Evolutionary conservation across 495 filamentous ascomycete species (phyloP).

Genomic region (Daldinia grandis): DNA sequence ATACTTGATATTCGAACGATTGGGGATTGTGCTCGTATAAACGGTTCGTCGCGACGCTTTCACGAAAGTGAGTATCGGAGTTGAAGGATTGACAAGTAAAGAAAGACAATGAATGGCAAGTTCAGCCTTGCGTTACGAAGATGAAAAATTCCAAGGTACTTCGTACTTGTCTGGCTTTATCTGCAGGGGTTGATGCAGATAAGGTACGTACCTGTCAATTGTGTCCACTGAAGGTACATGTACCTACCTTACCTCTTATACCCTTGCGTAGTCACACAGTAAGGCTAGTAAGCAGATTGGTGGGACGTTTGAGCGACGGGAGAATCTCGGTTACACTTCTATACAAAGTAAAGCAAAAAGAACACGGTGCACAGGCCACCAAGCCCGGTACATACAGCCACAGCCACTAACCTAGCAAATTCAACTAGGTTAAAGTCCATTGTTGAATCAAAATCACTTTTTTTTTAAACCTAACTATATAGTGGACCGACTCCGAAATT

Average conservation of each 20-base stretch:
- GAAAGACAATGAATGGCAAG: constrained; percentile 26
- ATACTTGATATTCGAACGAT: constrained; percentile 1
- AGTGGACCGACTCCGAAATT: constrained; percentile 31
- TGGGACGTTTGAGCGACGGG: constrained; percentile 4
- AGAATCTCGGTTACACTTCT: constrained; percentile 21
- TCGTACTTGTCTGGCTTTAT: constrained; percentile 21
- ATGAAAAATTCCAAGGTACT: constrained; percentile 43
- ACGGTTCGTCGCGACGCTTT: constrained; percentile 9
- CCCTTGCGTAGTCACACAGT: neutral
- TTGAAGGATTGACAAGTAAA: constrained; percentile 29
- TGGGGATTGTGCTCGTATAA: neutral
- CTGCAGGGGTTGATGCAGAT: constrained; percentile 26
- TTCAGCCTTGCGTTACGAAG: constrained; percentile 41
- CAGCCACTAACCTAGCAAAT: neutral
- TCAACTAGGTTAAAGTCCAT: constrained; percentile 5
- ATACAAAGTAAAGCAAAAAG: no score
- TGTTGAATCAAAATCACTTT: constrained; percentile 27
- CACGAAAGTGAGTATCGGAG: neutral
- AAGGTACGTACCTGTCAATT: constrained; percentile 22
- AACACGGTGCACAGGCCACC: neutral
- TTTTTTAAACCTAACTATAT: constrained; percentile 3
- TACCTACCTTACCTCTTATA: neutral
- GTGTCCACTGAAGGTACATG: neutral
- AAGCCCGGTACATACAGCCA: neutral
- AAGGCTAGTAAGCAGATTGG: constrained; percentile 13